Base-by-base conservation (phyloP, 2,329 filamentous ascomycete species). In the Drechmeria coniospora region DNA sequence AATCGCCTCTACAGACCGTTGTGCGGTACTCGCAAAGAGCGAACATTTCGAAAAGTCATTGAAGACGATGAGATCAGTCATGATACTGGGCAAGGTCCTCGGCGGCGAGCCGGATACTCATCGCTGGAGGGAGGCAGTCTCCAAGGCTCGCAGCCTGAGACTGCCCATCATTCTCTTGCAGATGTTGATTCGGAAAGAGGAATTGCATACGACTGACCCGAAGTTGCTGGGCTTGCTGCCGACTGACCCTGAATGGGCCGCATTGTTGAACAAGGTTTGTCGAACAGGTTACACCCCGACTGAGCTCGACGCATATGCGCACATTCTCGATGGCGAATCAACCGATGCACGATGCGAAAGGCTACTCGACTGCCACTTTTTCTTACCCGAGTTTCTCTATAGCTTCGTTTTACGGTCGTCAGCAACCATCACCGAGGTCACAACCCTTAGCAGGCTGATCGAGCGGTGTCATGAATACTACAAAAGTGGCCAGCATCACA, bases 101-200 rank as follows among this genome's bases (percentile, higher is more conserved):
- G 38, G 34, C 8, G 15, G 24, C n/a, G 26, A 32, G 11, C 14
- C 21, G 10, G 19, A 34, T 12, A 30, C 23, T 6, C 16, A 28
- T 8, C 8, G 21, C 14, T 43, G 38, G 40, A 44, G 25, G 26
- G 32, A 21, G 31, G 30, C 31, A 20, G 28, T 37, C 4, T 46
- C 50, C 5, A 23, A 21, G 23, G 35, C 38, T 13, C 48, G 50
- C 16, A 46, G 35, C 23, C 31, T 32, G 14, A 40, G 47, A 14
- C 34, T 51, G 8, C 38, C 45, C 5, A 34, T 51, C 6, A 27
- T 53, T n/a, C 32, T 53, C 16, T 33, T 53, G 22, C 50, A 53
- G 23, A 41, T 46, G 37, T 27, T 44, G 14, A 34, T 53, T 22
- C 43, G 44, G 30, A 36, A 36, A 22, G 36, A 42, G 20, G 35